Percentiles rank a stretch among this genome's conserved stretches.
Conservation (phyloP, 805 yeast genomes). For the Ogataea methanolica region DNA sequence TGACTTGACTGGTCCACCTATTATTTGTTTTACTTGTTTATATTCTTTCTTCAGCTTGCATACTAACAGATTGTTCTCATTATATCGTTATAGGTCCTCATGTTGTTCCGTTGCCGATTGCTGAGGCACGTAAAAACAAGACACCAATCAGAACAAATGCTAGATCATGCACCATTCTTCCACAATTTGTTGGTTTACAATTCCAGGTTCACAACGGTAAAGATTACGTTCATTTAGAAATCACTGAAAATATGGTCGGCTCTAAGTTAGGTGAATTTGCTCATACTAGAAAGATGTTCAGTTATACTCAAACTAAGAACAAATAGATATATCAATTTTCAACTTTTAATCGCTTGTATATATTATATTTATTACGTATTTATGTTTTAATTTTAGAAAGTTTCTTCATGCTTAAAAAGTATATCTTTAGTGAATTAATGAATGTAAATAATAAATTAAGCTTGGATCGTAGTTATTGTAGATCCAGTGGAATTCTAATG, state of each 20-base stretch:
- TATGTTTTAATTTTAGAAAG: not conserved
- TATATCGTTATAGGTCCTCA: conserved; percentile 57
- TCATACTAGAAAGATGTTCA: conserved; percentile 84
- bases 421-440: too few relatives aligned
- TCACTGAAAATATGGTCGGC: conserved; percentile 96
- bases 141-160: conserved; percentile 95
- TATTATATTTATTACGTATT: not conserved
- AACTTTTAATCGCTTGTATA: not conserved
- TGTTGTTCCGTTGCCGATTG: conserved; percentile 91
- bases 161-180: conserved; percentile 88
- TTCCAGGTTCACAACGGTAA: conserved; percentile 97
- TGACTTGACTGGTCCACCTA: not conserved
- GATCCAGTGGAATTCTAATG: not conserved
- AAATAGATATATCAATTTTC: conserved; percentile 22
- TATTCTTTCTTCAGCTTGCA: too few relatives aligned
- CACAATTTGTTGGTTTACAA: conserved; percentile 90
- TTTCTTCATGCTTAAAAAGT: too few relatives aligned
- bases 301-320: conserved; percentile 75
- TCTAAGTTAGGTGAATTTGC: conserved; percentile 93
- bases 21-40: not conserved
- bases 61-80: not conserved
- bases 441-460: too few relatives aligned
- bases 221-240: conserved; percentile 82
- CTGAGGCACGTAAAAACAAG: conserved; percentile 73
- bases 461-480: not conserved